phyloP scores from a whole-genome alignment of 768 basidiomycete species.

The Tulasnella sp. region DNA sequence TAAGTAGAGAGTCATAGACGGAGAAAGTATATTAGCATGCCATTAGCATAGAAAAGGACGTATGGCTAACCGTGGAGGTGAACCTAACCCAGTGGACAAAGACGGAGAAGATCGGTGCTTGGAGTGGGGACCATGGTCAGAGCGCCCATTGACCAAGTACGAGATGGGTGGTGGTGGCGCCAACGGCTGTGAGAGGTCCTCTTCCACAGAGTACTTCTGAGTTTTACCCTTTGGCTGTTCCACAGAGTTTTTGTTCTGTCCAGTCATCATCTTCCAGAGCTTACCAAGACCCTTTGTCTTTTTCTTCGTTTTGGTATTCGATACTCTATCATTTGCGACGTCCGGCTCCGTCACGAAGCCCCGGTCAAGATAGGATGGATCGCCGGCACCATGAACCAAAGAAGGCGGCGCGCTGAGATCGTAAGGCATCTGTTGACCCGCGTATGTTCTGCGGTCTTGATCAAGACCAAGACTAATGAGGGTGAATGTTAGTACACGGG shows the following conservation, averaged over 20 bases:
- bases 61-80: slow-evolving; percentile 15
- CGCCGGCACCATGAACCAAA: background rate
- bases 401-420: slow-evolving; percentile 11
- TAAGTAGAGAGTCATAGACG: slow-evolving; percentile 43
- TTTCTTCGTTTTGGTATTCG: slow-evolving; percentile 53
- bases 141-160: slow-evolving; percentile 50
- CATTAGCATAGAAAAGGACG: too few relatives aligned
- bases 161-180: slow-evolving; percentile 87
- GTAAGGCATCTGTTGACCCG: slow-evolving; percentile 8
- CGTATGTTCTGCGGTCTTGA: slow-evolving; percentile 37
- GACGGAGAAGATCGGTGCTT: slow-evolving; percentile 11
- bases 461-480: slow-evolving; percentile 60
- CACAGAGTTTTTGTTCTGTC: slow-evolving; percentile 32
- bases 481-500: background rate
- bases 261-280: slow-evolving; percentile 69
- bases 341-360: background rate
- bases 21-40: slow-evolving; percentile 32
- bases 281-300: slow-evolving; percentile 58
- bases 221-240: slow-evolving; percentile 10
- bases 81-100: background rate
- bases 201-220: slow-evolving; percentile 31
- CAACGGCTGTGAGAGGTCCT: slow-evolving; percentile 60
- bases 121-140: slow-evolving; percentile 33
- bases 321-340: slow-evolving; percentile 9
- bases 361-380: background rate